A percentile compares a stretch with the other conserved stretches of the same genome.
Conservation (phyloP, 805 yeast species). For the Hemisphaericaspora nanyangensis region DNA sequence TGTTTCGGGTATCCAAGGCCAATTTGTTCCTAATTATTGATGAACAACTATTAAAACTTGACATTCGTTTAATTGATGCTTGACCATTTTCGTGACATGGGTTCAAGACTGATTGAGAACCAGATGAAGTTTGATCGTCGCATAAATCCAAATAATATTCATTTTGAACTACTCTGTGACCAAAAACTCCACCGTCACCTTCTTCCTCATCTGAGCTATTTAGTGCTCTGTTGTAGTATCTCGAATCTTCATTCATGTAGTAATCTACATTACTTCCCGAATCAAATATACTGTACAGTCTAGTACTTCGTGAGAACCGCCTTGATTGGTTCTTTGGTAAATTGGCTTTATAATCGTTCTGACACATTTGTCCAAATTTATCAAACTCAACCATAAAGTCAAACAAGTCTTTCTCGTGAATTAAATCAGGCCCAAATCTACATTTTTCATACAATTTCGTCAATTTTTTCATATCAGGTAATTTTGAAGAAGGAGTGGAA, state of each 20-base stretch:
- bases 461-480: conserved; percentile 15
- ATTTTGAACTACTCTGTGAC: conserved; percentile 7
- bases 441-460: conserved; percentile 60
- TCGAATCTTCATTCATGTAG: neutral
- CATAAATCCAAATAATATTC: conserved; percentile 4
- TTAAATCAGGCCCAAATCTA: conserved; percentile 60
- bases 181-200: conserved; percentile 1
- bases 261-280: neutral
- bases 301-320: conserved; percentile 1
- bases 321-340: conserved; percentile 5
- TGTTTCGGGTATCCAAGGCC: conserved; percentile 8
- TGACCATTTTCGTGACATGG: conserved; percentile 1
- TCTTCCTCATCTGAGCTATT: neutral
- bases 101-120: conserved; percentile 4
- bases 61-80: neutral
- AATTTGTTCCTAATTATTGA: conserved; percentile 16
- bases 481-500: conserved; percentile 1
- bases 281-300: neutral
- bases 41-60: conserved; percentile 9
- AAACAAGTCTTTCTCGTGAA: conserved; percentile 56
- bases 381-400: conserved; percentile 47
- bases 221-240: neutral
- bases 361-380: conserved; percentile 15
- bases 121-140: conserved; percentile 1
- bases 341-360: conserved; percentile 12